Base-by-base conservation (phyloP, 345 rosid species). In the Acer campestre region DNA sequence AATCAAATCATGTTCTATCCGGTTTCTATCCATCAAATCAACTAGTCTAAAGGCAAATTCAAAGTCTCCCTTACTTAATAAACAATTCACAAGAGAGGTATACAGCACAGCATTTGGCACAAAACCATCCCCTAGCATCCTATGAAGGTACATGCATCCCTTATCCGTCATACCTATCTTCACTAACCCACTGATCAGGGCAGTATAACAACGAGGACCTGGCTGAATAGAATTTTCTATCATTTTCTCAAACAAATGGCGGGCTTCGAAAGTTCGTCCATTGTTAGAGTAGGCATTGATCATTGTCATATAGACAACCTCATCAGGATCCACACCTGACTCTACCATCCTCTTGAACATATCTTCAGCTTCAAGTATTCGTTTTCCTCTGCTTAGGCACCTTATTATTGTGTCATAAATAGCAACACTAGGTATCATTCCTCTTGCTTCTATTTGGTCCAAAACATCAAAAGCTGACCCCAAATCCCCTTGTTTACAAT, bases 271-370 rank as follows among this genome's bases (percentile, higher is more conserved):
- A 35, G 84, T 80, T 78, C 85, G 84, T 70, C 85, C 84, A 46
- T 75, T 90, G 77, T 77, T 85, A 7, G 80, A 82, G 74, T 89
- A 93, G 40, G 85, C 93, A 84, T 86, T 90, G 77, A 93, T 90
- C 97, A 93, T 89, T 38, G 90, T 89, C 89, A 77, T 79, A 83
- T 87, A 93, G 64, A 86, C 63, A 78, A 80, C 76, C 82, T 86
- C 97, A 82, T 91, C 94, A 51, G 93, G 93, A 79, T 89, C 87
- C 68, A 88, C 81, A 70, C 95, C 92, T 18, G 84, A 78, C 77
- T 85, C 86, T 49, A 84, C 82, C 94, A 93, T 93, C 84, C 83
- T 86, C 63, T 66, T 76, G 79, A 93, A 91, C 71, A 80, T 75
- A 70, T 83, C 81, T 89, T 87, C 90, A 0, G 95, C 97, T 78